Percentiles rank a stretch among this genome's conserved stretches.
Evolutionary conservation across 106 monocot species (phyloP).

Genomic region (Allium sativum): DNA sequence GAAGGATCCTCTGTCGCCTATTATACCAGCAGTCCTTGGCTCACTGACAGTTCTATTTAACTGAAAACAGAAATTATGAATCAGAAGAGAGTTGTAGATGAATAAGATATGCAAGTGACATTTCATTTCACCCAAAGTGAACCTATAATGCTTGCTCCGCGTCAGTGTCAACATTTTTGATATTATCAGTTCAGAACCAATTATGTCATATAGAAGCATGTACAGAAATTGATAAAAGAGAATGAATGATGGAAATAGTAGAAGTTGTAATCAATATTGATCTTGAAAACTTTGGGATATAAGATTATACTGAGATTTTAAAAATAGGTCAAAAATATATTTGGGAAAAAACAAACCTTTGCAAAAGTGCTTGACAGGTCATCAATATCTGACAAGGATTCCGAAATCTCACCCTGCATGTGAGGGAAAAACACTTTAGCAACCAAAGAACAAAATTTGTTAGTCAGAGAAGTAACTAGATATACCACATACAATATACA

Average conservation of each 20-base stretch:
- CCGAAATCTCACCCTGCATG: constrained; percentile 42
- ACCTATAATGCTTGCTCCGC: too few relatives aligned
- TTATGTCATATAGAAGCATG: too few relatives aligned
- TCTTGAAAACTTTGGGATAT: too few relatives aligned
- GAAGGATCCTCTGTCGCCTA: constrained; percentile 55
- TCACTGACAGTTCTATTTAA: constrained; percentile 44
- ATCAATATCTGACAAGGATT: constrained; percentile 52
- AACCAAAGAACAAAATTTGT: too few relatives aligned
- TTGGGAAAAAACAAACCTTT: constrained; percentile 31
- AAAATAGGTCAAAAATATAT: background rate
- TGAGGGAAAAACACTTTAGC: background rate
- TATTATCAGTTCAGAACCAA: too few relatives aligned
- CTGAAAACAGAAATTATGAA: constrained; percentile 26
- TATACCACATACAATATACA: too few relatives aligned
- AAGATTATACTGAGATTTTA: background rate
- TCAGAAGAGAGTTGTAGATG: too few relatives aligned
- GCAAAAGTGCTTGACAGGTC: constrained; percentile 61
- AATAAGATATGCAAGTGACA: too few relatives aligned
- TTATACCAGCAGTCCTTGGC: constrained; percentile 41
- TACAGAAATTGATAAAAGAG: too few relatives aligned
- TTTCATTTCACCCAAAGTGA: too few relatives aligned
- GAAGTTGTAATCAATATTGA: background rate
- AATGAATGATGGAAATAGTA: background rate
- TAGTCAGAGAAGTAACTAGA: too few relatives aligned
- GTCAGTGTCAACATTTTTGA: too few relatives aligned